Evolutionary conservation across 306 rosid genomes (phyloP).

Genomic region (Castanea mollissima): DNA sequence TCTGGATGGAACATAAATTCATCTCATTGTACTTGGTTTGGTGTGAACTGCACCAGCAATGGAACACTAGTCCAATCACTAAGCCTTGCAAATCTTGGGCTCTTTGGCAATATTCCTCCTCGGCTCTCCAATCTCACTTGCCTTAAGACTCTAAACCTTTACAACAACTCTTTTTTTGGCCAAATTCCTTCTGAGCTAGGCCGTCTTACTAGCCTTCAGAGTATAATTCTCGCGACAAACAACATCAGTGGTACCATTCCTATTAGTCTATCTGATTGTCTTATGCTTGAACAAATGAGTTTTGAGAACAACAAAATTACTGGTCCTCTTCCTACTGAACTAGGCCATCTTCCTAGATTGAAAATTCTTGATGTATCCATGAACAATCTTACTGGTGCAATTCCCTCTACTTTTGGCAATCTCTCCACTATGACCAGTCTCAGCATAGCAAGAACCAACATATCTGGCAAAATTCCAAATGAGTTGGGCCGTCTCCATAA

Average conservation of each 20-base stretch:
- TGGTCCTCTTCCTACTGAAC: constrained; percentile 27
- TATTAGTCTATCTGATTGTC: neutral
- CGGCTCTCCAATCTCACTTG: constrained; percentile 28
- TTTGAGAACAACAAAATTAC: constrained; percentile 19
- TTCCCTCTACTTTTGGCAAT: too few species aligned
- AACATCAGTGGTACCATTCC: neutral
- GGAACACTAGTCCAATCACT: constrained; percentile 31
- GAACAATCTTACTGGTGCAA: too few species aligned
- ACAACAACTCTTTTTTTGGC: constrained; percentile 22
- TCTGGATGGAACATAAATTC: too few species aligned
- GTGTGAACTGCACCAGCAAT: too few species aligned
- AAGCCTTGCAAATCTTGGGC: constrained; percentile 10
- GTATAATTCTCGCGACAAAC: neutral
- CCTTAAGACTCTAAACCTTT: constrained; percentile 28
- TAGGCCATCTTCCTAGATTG: neutral
- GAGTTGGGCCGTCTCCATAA: constrained; percentile 25
- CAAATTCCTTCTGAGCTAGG: constrained; percentile 12
- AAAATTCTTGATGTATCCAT: too few species aligned
- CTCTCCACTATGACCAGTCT: constrained; percentile 7
- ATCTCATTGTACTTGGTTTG: too few species aligned
- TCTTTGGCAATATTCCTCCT: constrained; percentile 29
- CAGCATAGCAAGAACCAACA: constrained; percentile 22
- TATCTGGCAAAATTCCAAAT: constrained; percentile 34
- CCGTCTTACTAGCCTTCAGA: constrained; percentile 5
- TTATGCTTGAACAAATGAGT: neutral